These are phyloP conservation scores for Pythium brachiatum DNA, from an alignment of 352 stramenopile genomes.

Conservation along the genomic window DNA sequence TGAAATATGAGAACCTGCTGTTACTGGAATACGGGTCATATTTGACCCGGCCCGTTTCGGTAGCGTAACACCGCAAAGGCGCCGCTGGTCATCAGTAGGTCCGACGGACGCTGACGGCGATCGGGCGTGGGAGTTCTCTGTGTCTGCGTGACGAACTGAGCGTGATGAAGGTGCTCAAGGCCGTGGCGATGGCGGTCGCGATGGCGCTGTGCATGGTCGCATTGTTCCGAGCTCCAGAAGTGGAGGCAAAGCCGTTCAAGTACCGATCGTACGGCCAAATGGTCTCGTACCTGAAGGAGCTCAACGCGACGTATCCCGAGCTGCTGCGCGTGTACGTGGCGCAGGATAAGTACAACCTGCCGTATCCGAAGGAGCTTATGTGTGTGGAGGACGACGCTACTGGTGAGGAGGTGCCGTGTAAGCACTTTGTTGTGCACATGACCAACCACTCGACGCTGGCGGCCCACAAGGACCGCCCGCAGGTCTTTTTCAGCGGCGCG, in stretches of 20 bases:
- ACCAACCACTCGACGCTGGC: constrained; percentile 85
- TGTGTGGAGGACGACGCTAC: constrained; percentile 54
- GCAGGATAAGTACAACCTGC: constrained; percentile 80
- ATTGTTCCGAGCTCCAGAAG: not conserved
- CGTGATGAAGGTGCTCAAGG: not conserved
- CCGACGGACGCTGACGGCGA: not conserved
- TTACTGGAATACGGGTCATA: not conserved
- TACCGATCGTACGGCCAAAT: constrained; percentile 81
- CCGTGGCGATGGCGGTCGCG: not conserved
- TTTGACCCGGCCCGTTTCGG: not conserved
- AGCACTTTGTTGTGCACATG: constrained; percentile 86
- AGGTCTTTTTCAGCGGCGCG: constrained; percentile 96
- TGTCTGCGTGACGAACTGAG: not conserved
- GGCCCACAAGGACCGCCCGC: constrained; percentile 69
- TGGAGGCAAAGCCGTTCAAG: constrained; percentile 32
- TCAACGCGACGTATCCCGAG: constrained; percentile 76
- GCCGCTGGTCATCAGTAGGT: not conserved
- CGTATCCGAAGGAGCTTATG: constrained; percentile 62
- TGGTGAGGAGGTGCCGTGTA: constrained; percentile 42
- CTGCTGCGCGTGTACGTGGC: constrained; percentile 77
- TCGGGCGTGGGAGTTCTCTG: not conserved
- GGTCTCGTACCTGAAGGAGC: constrained; percentile 51
- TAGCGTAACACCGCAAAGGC: not conserved
- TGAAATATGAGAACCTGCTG: too few relatives aligned
- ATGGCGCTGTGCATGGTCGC: not conserved